Evolutionary conservation across 805 yeast genomes (phyloP).

Genomic region (Kockiozyma suomiensis): DNA sequence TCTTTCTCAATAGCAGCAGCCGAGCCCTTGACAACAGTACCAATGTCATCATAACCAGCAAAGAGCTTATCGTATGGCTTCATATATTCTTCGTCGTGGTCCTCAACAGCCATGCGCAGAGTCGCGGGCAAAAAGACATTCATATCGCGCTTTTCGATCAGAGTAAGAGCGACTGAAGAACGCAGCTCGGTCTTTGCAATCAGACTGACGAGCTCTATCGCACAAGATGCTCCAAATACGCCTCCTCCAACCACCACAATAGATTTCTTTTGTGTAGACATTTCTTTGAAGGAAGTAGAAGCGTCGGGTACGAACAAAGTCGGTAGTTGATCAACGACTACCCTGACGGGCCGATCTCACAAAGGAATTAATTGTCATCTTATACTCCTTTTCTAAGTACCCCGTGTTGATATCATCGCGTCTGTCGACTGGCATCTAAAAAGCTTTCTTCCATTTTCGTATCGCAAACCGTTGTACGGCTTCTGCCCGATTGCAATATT

Average conservation of each 20-base stretch:
- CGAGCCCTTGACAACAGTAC: slow-evolving; percentile 3
- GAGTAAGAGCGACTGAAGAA: background rate
- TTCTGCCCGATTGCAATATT: too few species aligned
- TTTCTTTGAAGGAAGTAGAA: too few species aligned
- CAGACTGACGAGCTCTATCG: background rate
- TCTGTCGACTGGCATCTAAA: background rate
- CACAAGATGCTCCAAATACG: background rate
- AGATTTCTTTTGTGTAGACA: background rate
- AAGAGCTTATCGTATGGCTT: slow-evolving; percentile 20
- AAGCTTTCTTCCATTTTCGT: background rate
- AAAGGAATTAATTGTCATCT: too few species aligned
- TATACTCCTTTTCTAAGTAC: too few species aligned
- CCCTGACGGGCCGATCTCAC: too few species aligned
- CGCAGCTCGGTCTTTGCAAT: background rate
- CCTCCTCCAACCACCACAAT: slow-evolving; percentile 20
- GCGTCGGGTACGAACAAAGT: too few species aligned
- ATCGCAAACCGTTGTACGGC: too few species aligned
- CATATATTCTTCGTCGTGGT: slow-evolving; percentile 13
- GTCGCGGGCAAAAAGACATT: slow-evolving; percentile 15
- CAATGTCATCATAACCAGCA: background rate
- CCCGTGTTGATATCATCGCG: too few species aligned
- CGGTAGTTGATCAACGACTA: too few species aligned
- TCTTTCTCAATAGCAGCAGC: slow-evolving; percentile 5
- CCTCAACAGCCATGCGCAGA: slow-evolving; percentile 20
- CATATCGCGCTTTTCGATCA: slow-evolving; percentile 20